phyloP scores from a whole-genome alignment of 306 rosid species.

The Quercus ilex region DNA sequence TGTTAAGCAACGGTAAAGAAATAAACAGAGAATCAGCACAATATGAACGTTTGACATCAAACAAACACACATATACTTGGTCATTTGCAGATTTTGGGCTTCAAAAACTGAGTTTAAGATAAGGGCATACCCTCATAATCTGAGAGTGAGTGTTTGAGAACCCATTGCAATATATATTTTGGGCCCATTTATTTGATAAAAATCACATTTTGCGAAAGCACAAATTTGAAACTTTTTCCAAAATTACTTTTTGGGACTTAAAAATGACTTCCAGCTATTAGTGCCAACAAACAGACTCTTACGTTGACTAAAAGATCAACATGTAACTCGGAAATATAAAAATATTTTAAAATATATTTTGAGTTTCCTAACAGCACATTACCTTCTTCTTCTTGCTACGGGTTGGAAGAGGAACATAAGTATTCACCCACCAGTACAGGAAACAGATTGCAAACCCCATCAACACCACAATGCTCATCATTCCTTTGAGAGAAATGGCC shows the following conservation, averaged over 20 bases:
- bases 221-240: too few relatives aligned
- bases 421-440: constrained; percentile 91
- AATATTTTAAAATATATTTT: background rate
- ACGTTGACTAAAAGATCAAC: background rate
- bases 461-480: constrained; percentile 91
- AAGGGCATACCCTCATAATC: too few relatives aligned
- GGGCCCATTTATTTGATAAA: too few relatives aligned
- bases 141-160: too few relatives aligned
- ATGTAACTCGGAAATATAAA: background rate
- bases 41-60: background rate
- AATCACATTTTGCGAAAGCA: background rate
- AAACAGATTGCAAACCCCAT: constrained; percentile 74
- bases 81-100: too few relatives aligned
- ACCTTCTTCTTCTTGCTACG: constrained; percentile 97
- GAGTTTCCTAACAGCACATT: constrained; percentile 8
- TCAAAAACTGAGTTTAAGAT: too few relatives aligned
- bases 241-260: too few relatives aligned
- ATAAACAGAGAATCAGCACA: background rate
- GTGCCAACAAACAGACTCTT: background rate
- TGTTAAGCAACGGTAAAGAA: background rate
- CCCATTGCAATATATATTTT: too few relatives aligned
- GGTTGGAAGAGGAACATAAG: constrained; percentile 71
- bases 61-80: background rate
- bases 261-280: too few relatives aligned
- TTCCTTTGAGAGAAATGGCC: constrained; percentile 80